These are phyloP conservation scores for Tulasnella sp. DNA, from an alignment of 768 basidiomycete genomes.

Conservation along the genomic window DNA sequence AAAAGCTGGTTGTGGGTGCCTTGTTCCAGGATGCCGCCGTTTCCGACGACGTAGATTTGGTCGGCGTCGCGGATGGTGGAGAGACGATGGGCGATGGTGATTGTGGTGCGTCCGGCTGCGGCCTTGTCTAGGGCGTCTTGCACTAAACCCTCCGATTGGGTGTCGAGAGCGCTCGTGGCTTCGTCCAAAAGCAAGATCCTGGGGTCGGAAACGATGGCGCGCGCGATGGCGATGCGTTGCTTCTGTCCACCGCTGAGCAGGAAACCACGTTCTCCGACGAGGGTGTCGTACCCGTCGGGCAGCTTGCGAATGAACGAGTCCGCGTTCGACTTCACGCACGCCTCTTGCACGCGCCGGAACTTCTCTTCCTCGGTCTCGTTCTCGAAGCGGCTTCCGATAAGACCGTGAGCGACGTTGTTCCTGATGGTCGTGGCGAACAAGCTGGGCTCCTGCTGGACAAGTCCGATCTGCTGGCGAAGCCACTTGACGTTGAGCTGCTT, in stretches of 20 bases:
- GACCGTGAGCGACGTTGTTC: slow-evolving; percentile 53
- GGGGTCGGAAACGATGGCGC: slow-evolving; percentile 47
- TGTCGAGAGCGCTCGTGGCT: slow-evolving; percentile 84
- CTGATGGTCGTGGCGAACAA: slow-evolving; percentile 51
- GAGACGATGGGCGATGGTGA: slow-evolving; percentile 48
- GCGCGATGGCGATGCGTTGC: slow-evolving; percentile 52
- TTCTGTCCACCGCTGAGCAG: slow-evolving; percentile 56
- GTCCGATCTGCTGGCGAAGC: slow-evolving; percentile 45
- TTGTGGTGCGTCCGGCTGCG: slow-evolving; percentile 50
- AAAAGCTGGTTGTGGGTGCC: slow-evolving; percentile 47
- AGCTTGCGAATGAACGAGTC: slow-evolving; percentile 51
- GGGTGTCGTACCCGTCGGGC: slow-evolving; percentile 51
- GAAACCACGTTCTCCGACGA: slow-evolving; percentile 52
- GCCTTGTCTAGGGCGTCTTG: slow-evolving; percentile 81
- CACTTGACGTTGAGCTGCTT: slow-evolving; percentile 48
- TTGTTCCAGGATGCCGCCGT: slow-evolving; percentile 48
- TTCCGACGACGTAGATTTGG: slow-evolving; percentile 50
- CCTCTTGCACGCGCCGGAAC: slow-evolving; percentile 48
- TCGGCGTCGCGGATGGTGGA: slow-evolving; percentile 49
- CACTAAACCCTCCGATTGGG: slow-evolving; percentile 80
- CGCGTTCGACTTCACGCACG: slow-evolving; percentile 52
- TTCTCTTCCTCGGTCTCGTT: slow-evolving; percentile 51
- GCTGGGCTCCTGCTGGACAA: slow-evolving; percentile 49
- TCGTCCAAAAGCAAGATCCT: slow-evolving; percentile 85
- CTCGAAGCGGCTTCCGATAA: slow-evolving; percentile 50